A percentile compares a stretch with the other conserved stretches of the same genome.
Conservation (phyloP, 306 rosid species). For the Glycine tomentella region DNA sequence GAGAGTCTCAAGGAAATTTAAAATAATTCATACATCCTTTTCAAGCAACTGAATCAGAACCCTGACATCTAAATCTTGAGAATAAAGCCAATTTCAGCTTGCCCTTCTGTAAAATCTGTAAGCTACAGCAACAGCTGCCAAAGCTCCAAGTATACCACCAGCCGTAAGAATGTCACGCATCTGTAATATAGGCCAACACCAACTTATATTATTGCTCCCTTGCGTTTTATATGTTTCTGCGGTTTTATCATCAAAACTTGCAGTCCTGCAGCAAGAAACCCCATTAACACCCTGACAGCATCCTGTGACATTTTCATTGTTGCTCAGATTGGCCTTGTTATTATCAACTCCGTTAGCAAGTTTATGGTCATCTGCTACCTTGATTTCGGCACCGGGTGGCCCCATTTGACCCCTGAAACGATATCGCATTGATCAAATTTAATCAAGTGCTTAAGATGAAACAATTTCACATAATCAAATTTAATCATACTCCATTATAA, state of each 20-base stretch:
- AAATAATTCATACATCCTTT: no score
- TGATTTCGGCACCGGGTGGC: constrained; percentile 31
- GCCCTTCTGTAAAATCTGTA: constrained; percentile 72
- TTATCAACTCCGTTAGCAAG: constrained; percentile 39
- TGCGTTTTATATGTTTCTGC: constrained; percentile 14
- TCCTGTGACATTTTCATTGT: constrained; percentile 49
- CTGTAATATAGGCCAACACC: constrained; percentile 59
- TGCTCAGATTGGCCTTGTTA: constrained; percentile 25
- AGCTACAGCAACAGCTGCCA: constrained; percentile 72
- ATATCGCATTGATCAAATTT: neutral
- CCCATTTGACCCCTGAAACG: constrained; percentile 62
- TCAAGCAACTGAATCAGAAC: no score
- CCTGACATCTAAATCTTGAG: no score
- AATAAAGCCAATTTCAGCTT: constrained; percentile 49
- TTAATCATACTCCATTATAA: constrained; percentile 9
- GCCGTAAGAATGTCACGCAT: constrained; percentile 64
- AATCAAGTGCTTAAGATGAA: constrained; percentile 32
- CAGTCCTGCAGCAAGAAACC: constrained; percentile 78
- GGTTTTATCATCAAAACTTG: constrained; percentile 44
- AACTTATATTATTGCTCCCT: constrained; percentile 30
- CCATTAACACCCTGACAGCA: constrained; percentile 78
- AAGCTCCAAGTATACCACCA: constrained; percentile 69
- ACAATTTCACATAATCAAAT: constrained; percentile 29
- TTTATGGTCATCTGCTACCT: constrained; percentile 43
- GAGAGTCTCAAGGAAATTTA: no score